phyloP scores from a whole-genome alignment of 1,284 basidiomycete genomes.

The Pseudozyma sp. region DNA sequence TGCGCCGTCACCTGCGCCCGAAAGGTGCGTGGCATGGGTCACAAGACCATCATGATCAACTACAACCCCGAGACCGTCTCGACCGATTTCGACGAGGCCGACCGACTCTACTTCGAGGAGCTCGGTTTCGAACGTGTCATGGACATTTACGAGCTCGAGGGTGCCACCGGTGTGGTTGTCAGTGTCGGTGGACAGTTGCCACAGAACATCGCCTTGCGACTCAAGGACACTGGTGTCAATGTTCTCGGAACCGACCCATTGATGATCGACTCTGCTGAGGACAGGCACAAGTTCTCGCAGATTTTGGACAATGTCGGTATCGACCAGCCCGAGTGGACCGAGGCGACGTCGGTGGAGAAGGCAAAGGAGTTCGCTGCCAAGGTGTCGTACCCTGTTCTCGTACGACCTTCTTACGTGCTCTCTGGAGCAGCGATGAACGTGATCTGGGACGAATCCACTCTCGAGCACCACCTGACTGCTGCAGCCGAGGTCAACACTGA shows the following conservation, averaged over 20 bases:
- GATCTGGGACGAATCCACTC: conserved; percentile 87
- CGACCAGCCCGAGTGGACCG: conserved; percentile 96
- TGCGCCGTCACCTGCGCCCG: conserved; percentile 98
- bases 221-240: conserved; percentile 89
- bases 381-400: conserved; percentile 73
- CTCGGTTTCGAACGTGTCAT: conserved; percentile 97
- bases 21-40: conserved; percentile 88
- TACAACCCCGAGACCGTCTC: conserved; percentile 99
- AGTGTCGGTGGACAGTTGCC: conserved; percentile 85
- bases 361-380: conserved; percentile 90
- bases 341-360: conserved; percentile 86
- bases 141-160: conserved; percentile 99
- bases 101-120: conserved; percentile 98
- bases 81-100: conserved; percentile 99
- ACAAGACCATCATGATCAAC: conserved; percentile 98
- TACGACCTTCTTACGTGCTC: conserved; percentile 82
- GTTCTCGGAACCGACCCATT: conserved; percentile 96
- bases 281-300: conserved; percentile 98
- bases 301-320: conserved; percentile 94
- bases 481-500: conserved; percentile 95
- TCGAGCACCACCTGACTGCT: conserved; percentile 92
- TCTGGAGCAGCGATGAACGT: conserved; percentile 99
- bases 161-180: conserved; percentile 91
- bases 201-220: conserved; percentile 97
- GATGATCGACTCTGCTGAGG: conserved; percentile 96